A percentile compares a stretch with the other conserved stretches of the same genome.
Evolutionary conservation across 331 rosid genomes (phyloP).

Genomic region (Saraca asoca): DNA sequence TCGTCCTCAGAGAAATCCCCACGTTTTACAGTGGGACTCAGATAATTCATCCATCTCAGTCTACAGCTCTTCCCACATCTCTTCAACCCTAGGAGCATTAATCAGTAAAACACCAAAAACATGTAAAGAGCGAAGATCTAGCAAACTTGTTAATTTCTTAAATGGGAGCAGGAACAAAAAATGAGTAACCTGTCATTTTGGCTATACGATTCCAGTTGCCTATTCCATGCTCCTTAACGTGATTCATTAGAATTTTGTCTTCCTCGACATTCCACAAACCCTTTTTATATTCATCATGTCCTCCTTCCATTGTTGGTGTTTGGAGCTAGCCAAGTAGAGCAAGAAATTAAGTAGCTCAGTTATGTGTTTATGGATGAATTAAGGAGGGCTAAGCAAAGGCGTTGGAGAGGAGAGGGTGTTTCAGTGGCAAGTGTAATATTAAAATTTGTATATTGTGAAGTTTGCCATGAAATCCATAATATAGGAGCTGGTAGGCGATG

Average conservation of each 20-base stretch:
- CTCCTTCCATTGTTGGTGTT: slow-evolving; percentile 34
- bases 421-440: no score
- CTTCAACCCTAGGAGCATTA: slow-evolving; percentile 42
- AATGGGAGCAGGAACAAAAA: no score
- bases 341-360: neutral
- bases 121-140: no score
- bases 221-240: slow-evolving; percentile 39
- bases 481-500: no score
- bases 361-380: neutral
- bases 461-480: no score
- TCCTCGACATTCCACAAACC: slow-evolving; percentile 54
- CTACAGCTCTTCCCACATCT: slow-evolving; percentile 56
- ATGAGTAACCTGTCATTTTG: slow-evolving; percentile 34
- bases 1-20: slow-evolving; percentile 55
- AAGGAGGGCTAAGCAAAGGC: neutral
- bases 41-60: slow-evolving; percentile 42
- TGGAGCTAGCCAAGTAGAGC: no score
- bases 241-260: slow-evolving; percentile 39
- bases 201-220: slow-evolving; percentile 56
- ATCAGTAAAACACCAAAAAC: neutral
- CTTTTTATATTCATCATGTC: slow-evolving; percentile 32
- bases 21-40: slow-evolving; percentile 32
- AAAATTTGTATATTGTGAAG: no score
- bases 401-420: no score
- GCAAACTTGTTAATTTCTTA: no score